These are phyloP conservation scores for Henckelia pumila DNA, from an alignment of 257 asterid species.

Conservation along the genomic window DNA sequence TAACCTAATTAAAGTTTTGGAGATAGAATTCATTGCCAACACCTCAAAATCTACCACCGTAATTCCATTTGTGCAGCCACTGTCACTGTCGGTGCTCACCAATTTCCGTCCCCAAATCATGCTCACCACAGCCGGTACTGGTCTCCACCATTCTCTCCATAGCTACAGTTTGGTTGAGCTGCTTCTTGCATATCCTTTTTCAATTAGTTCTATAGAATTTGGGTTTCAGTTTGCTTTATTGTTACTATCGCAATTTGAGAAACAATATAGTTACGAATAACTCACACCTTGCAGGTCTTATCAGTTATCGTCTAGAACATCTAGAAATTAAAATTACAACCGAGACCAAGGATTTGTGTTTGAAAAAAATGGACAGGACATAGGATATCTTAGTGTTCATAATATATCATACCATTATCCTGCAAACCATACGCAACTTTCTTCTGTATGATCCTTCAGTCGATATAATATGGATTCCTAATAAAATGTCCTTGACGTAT, in stretches of 20 bases:
- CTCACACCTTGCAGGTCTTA: background rate
- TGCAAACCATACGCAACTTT: background rate
- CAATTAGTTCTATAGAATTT: background rate
- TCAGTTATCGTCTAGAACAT: background rate
- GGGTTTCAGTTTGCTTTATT: background rate
- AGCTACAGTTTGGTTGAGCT: background rate
- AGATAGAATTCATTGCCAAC: background rate
- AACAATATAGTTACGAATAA: background rate
- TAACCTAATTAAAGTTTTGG: background rate
- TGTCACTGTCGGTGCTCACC: background rate
- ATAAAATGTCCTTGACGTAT: background rate
- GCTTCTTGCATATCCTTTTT: background rate
- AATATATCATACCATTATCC: background rate
- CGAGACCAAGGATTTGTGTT: background rate
- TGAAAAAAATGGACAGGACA: background rate
- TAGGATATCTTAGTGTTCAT: background rate
- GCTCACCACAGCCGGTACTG: background rate
- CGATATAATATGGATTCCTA: constrained; percentile 11
- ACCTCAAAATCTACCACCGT: background rate
- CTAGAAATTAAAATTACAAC: background rate
- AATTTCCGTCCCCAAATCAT: background rate
- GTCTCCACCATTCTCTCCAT: background rate
- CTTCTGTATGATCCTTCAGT: constrained; percentile 19
- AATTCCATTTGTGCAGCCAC: background rate
- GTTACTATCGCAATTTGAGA: too few relatives aligned